Evolutionary conservation across 176 grass and related monocot genomes (phyloP).

Genomic region (Elymus sibiricus): DNA sequence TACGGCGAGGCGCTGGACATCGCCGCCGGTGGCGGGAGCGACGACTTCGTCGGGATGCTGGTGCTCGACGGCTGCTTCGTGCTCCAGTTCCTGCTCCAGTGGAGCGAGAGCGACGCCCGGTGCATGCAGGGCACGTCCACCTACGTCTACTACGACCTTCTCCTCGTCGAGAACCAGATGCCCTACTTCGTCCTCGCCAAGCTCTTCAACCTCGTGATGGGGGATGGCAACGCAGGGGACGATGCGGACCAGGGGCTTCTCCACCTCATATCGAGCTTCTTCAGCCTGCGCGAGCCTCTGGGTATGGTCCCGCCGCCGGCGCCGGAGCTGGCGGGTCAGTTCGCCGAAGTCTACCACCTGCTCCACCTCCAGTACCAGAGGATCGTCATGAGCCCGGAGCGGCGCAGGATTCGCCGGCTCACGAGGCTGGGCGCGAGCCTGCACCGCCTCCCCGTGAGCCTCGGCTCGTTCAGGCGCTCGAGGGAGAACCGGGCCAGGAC

Average conservation of each 20-base stretch:
- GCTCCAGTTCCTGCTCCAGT: neutral
- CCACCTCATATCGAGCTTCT: neutral
- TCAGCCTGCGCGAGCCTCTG: neutral
- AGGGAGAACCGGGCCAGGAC: neutral
- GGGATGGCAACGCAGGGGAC: neutral
- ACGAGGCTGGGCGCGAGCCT: neutral
- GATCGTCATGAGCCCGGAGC: neutral
- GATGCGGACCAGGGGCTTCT: neutral
- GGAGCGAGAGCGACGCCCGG: neutral
- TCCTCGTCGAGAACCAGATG: neutral
- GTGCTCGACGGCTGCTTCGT: neutral
- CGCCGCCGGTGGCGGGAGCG: neutral
- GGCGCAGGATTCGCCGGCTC: neutral
- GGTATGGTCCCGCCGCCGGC: neutral
- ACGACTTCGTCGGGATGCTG: neutral
- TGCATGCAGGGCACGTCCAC: neutral
- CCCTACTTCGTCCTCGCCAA: neutral
- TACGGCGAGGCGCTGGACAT: neutral
- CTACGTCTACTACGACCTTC: neutral
- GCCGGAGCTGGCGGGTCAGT: neutral
- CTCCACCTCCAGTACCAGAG: slow-evolving; percentile 19
- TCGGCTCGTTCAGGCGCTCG: neutral
- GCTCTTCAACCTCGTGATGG: neutral
- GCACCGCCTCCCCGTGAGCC: no score
- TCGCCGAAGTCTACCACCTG: neutral